Conservation (phyloP, 176 grass and related monocot species). For the Rhynchospora tenuis region DNA sequence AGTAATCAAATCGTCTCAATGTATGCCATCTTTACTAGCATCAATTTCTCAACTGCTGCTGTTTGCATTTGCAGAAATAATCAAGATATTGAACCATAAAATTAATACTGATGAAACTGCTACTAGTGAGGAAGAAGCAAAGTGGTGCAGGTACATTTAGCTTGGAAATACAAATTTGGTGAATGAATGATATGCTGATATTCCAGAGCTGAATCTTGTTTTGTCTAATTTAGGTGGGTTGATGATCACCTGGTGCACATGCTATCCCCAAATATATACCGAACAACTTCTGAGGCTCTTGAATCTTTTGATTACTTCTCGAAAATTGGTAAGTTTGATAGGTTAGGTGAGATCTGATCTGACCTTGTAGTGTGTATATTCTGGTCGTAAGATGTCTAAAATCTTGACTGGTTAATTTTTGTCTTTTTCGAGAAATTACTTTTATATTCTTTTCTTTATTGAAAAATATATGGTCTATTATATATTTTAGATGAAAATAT, state of each 20-base stretch:
- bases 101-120: constrained; percentile 35
- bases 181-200: neutral
- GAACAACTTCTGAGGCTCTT: constrained; percentile 75
- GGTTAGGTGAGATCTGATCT: neutral
- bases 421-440: neutral
- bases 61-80: constrained; percentile 58
- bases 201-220: neutral
- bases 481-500: neutral
- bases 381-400: neutral
- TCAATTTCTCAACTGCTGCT: neutral
- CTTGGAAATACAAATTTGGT: constrained; percentile 7
- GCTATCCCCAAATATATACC: constrained; percentile 94
- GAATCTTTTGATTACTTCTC: constrained; percentile 98
- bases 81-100: constrained; percentile 56
- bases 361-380: neutral
- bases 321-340: constrained; percentile 56
- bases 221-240: constrained; percentile 67
- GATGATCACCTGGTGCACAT: constrained; percentile 87
- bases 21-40: neutral
- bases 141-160: constrained; percentile 71
- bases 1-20: neutral
- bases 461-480: neutral
- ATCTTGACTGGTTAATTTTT: neutral
- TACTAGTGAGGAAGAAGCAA: constrained; percentile 57
- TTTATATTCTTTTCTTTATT: neutral